These are phyloP conservation scores for Xylaria castorea DNA, from an alignment of 495 filamentous ascomycete genomes.

Conservation along the genomic window DNA sequence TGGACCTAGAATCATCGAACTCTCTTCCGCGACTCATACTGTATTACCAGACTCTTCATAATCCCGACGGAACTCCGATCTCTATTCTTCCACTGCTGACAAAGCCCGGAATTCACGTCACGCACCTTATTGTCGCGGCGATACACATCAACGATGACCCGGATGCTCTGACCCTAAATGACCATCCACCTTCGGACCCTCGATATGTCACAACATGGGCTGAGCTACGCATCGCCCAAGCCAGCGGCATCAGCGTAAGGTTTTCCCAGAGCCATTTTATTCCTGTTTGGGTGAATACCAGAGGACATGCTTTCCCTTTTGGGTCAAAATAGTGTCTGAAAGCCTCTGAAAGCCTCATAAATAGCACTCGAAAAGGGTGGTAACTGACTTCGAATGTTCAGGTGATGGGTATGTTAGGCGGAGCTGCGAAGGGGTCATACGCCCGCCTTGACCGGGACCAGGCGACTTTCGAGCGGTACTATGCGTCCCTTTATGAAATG, in stretches of 20 bases:
- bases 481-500: constrained; percentile 65
- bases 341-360: too few species aligned
- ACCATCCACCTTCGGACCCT: constrained; percentile 67
- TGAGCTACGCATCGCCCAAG: constrained; percentile 69
- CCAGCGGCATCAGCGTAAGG: constrained; percentile 62
- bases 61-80: constrained; percentile 64
- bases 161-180: constrained; percentile 72
- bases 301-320: background rate
- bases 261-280: too few species aligned
- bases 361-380: too few species aligned
- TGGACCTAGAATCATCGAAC: constrained; percentile 30
- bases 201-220: constrained; percentile 69
- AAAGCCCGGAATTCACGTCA: constrained; percentile 59
- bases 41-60: constrained; percentile 73
- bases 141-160: constrained; percentile 77
- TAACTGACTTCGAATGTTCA: background rate
- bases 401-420: constrained; percentile 82
- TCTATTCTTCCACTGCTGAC: constrained; percentile 74
- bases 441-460: constrained; percentile 63
- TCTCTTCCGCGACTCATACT: constrained; percentile 49
- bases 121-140: constrained; percentile 79
- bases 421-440: constrained; percentile 76
- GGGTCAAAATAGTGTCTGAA: too few species aligned
- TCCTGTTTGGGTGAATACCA: too few species aligned
- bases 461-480: constrained; percentile 68